Evolutionary conservation across 352 stramenopile genomes (phyloP), one percentile per base, ranked within the genome.

Genomic region (Phytopythium sindhum): DNA sequence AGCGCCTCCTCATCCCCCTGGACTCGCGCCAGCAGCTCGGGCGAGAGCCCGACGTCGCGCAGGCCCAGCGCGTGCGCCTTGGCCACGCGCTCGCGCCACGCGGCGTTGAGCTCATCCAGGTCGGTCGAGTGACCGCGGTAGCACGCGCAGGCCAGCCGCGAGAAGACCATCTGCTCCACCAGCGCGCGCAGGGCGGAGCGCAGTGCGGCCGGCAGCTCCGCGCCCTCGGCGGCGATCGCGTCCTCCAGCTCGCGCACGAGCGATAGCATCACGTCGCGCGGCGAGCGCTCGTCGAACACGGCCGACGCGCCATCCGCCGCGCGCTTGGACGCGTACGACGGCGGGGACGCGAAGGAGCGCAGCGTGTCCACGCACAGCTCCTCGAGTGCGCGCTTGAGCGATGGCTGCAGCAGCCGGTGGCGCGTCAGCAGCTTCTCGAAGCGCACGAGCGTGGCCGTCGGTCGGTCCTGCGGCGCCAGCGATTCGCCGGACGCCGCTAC

Each of bases 121-220:
- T 90, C 82, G 1, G 73, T 69, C 6, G 82, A 70, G 12, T 74
- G 75, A 12, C 70, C 66, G 17, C 75, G 70, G 67, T 90, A 91
- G 69, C 80, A 91, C 23, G 78, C 82, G 41, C 75, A 79, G 2
- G 75, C 84, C 29, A 95, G 70, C 15, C 86, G 84, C 26, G 67
- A 80, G 59, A 87, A 91, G 21, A 92, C 74, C 81, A 93, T 89
- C 56, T 92, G 79, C 68, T 92, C 82, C 48, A 91, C 73, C 33
- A 91, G 84, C 48, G 77, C 61, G 29, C 63, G 72, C 4, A 91
- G 69, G 5, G 76, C 64, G 0, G 60, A 57, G 0, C 69, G 64
- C 4, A 73, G 63, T 1, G 26, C 54, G 19, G 76, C 67, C 2
- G 66, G 57, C 26, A 88, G 50, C 35, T 66, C 73, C 2, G 33